Evolutionary conservation across 1,139 yeast genomes (phyloP), one percentile per base, ranked within the genome.

Genomic region (Geotrichum restrictum): DNA sequence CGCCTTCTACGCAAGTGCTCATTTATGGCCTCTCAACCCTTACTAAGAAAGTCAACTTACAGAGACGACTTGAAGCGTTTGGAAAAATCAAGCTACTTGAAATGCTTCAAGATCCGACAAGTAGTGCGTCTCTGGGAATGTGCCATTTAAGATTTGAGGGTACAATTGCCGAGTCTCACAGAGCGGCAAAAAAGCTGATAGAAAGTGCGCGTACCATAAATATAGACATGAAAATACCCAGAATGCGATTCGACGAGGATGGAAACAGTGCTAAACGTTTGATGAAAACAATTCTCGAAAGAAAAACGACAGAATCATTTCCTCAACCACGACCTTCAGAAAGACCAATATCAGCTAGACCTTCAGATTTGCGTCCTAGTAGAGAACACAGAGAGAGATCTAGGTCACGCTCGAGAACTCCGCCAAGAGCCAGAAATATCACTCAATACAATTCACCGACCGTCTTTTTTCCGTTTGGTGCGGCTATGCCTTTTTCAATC

Each of bases 51-150:
- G 18, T 75, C 60, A 69, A 76, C 60, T 62, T 82, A 55, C 67
- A 72, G 33, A 71, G 78, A 49, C 83, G 83, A 57, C 81, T 88
- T 57, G 74, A 74, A 42, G 70, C 77, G 36, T 85, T 75, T 67
- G 96, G 96, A 2, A 78, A 77, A 11, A 66, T 83, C 2, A 68
- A 72, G 4, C 81, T 79, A 41, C 72, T 86, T 52, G 80, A 80
- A 57, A 75, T 82, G 56, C 73, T 83, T 19, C 79, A 78, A 57
- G 95, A 91, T 63, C 88, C 94, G 0, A 74, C 75, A 18, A 82
- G 86, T 50, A 96, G 91, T 2, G 86, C 85, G 21, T 93, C 95
- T 0, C 69, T 89, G 48, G 95, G 96, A 2, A 73, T 88, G 33
- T 86, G 85, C 44, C 72, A 81, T 19, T 74, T 88, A 52, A 74